Evolutionary conservation across 179 eudicot genomes (phyloP).

Genomic region (Beta corolliflora): DNA sequence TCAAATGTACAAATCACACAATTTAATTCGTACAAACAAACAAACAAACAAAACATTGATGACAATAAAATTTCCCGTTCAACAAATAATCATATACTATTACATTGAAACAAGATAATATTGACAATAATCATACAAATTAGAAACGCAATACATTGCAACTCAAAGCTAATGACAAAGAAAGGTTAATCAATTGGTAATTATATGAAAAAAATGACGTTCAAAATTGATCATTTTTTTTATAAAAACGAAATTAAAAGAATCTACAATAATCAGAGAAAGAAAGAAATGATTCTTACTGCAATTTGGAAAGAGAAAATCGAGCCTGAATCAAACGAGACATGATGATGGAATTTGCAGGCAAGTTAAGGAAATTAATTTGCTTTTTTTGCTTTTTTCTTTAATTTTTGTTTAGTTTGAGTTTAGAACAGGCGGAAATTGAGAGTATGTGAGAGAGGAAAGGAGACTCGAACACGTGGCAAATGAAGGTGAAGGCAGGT

Average conservation of each 20-base stretch:
- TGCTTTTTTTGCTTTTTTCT: not conserved
- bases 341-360: conserved; percentile 28
- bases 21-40: not conserved
- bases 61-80: not conserved
- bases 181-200: too few species aligned
- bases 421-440: not conserved
- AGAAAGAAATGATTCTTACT: conserved; percentile 26
- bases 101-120: not conserved
- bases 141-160: not conserved
- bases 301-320: conserved; percentile 33
- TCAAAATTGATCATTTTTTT: not conserved
- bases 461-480: conserved; percentile 21
- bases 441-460: not conserved
- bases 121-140: not conserved
- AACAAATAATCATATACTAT: not conserved
- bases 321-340: conserved; percentile 51
- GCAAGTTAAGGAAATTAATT: not conserved
- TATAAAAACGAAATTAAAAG: not conserved
- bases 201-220: not conserved
- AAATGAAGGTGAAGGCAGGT: conserved; percentile 4
- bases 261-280: not conserved
- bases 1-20: too few species aligned
- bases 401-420: not conserved
- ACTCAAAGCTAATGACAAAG: too few species aligned
- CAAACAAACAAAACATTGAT: not conserved